phyloP scores from a whole-genome alignment of 306 rosid genomes.

The Rubus idaeus region DNA sequence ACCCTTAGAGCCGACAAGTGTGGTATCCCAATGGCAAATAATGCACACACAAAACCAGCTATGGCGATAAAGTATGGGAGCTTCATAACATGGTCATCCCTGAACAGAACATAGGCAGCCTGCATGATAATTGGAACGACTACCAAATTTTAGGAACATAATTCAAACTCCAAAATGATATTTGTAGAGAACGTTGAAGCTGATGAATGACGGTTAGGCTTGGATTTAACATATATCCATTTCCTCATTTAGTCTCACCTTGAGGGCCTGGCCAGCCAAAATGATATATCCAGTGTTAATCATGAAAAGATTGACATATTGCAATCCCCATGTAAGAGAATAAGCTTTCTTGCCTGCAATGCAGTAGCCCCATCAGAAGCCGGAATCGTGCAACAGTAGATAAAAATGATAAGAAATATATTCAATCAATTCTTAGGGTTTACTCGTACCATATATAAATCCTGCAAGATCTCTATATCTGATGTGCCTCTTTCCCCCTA shows the following conservation, averaged over 20 bases:
- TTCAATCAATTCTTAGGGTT: background rate
- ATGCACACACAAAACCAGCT: constrained; percentile 74
- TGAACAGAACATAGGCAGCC: constrained; percentile 75
- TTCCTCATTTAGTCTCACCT: constrained; percentile 46
- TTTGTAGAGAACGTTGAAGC: too few relatives aligned
- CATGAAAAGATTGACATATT: constrained; percentile 92
- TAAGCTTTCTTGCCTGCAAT: constrained; percentile 78
- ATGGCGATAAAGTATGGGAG: constrained; percentile 80
- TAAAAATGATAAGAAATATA: background rate
- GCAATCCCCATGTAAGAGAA: constrained; percentile 81
- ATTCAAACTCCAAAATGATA: background rate
- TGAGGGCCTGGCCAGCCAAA: constrained; percentile 89
- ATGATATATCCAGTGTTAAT: constrained; percentile 83
- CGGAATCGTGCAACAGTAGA: background rate
- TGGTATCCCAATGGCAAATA: constrained; percentile 86
- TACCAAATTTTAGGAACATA: background rate
- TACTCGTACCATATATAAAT: constrained; percentile 61
- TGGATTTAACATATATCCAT: background rate
- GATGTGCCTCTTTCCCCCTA: constrained; percentile 89
- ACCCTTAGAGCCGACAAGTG: constrained; percentile 88
- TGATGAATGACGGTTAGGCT: background rate
- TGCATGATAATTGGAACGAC: constrained; percentile 33
- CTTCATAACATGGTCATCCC: constrained; percentile 60
- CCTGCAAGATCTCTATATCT: constrained; percentile 97
- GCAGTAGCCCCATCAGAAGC: background rate